A percentile compares a stretch with the other conserved stretches of the same genome.
phyloP scores from a whole-genome alignment of 164 flowering plant species.

The Kingdonia uniflora region DNA sequence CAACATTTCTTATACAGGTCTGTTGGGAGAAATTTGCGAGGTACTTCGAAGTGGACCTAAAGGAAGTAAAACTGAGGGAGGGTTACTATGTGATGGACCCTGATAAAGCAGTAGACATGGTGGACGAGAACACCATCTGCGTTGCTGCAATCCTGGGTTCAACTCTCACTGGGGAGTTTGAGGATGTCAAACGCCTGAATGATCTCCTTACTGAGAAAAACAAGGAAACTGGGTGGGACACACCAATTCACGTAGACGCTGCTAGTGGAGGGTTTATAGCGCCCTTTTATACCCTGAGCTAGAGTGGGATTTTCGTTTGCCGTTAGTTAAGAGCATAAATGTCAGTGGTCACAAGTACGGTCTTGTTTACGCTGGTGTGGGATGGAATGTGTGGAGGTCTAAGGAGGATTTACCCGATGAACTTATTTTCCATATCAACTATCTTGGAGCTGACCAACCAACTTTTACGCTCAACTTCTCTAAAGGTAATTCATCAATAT shows the following conservation, averaged over 20 bases:
- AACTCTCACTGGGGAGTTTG: conserved; percentile 63
- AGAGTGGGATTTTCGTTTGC: conserved; percentile 65
- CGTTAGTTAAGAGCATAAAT: conserved; percentile 69
- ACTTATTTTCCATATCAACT: conserved; percentile 64
- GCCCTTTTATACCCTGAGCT: conserved; percentile 51
- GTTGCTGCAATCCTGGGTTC: conserved; percentile 74
- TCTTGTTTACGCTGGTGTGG: conserved; percentile 65
- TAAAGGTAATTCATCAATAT: conserved; percentile 38
- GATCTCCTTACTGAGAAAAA: conserved; percentile 51
- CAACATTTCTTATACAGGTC: conserved; percentile 12
- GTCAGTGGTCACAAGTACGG: conserved; percentile 78
- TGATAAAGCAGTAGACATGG: conserved; percentile 58
- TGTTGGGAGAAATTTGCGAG: conserved; percentile 80
- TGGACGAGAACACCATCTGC: conserved; percentile 73
- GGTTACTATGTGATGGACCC: conserved; percentile 74
- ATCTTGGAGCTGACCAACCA: conserved; percentile 68
- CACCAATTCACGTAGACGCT: conserved; percentile 70
- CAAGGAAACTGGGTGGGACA: conserved; percentile 53
- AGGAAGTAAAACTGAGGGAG: conserved; percentile 58
- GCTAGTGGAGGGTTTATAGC: conserved; percentile 64
- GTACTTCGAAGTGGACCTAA: conserved; percentile 69
- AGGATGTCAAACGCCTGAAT: conserved; percentile 54
- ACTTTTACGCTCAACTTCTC: conserved; percentile 77
- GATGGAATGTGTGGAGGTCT: conserved; percentile 65
- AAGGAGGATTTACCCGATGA: conserved; percentile 63